These are phyloP conservation scores for Plectosphaerella cucumerina DNA, from an alignment of 2,329 filamentous ascomycete species.

Conservation along the genomic window DNA sequence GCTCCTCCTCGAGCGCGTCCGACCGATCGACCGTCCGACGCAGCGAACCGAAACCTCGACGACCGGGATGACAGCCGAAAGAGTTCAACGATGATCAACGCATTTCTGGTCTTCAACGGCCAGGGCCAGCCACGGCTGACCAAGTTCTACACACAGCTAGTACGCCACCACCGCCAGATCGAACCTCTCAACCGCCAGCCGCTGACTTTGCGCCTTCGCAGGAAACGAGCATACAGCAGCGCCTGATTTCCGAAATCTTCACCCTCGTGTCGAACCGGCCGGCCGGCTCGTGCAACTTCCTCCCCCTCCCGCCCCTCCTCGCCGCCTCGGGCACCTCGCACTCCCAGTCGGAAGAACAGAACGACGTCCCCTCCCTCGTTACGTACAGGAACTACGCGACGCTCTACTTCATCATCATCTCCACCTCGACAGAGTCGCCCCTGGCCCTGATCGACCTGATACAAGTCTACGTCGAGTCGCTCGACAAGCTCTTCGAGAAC, in stretches of 20 bases:
- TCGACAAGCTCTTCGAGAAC: conserved; percentile 95
- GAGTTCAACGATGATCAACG: conserved; percentile 78
- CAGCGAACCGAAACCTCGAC: background rate
- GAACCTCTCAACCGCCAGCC: background rate
- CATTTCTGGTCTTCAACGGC: conserved; percentile 97
- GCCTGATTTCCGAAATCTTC: conserved; percentile 96
- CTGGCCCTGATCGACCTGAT: conserved; percentile 94
- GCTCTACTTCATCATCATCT: conserved; percentile 97
- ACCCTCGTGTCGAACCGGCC: conserved; percentile 89
- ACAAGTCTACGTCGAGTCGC: conserved; percentile 94
- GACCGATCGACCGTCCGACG: no score
- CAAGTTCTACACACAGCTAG: conserved; percentile 97
- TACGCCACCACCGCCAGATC: conserved; percentile 34
- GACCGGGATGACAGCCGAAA: background rate
- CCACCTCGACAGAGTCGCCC: conserved; percentile 91
- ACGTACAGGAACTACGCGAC: conserved; percentile 98
- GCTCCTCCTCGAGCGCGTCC: background rate
- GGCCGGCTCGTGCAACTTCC: conserved; percentile 92
- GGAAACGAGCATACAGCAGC: conserved; percentile 97
- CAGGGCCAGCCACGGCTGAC: conserved; percentile 93
- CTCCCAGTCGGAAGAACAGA: conserved; percentile 65
- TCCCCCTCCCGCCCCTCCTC: conserved; percentile 69
- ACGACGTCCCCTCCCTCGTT: conserved; percentile 89
- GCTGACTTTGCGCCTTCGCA: conserved; percentile 30
- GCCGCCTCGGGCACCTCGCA: conserved; percentile 58